Evolutionary conservation across 306 rosid species (phyloP), one percentile per base, ranked within the genome.

Genomic region (Urtica urens): DNA sequence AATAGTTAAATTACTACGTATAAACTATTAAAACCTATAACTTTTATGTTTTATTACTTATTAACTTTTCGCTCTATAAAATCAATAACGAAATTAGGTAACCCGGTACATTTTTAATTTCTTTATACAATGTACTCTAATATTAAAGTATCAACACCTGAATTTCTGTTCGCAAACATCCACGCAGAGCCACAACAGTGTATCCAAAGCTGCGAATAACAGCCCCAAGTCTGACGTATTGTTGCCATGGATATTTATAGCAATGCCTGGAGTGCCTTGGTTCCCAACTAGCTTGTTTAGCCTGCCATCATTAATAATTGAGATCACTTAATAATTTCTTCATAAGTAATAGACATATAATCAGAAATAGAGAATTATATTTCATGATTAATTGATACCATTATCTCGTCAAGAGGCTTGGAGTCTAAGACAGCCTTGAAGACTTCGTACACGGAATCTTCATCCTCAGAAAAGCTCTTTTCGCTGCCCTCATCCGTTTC

Each of bases 211-310:
- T 87, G 34, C 95, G 95, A 60, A 88, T 83, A 72, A 78, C 93
- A 28, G 69, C 74, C 52, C 95, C 95, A 2, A 88, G 70, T 72
- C 81, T 81, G 26, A 88, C 90, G 45, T 81, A 88, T 42, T 68
- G 96, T 70, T 87, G 87, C 70, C 93, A 76, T 49, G 96, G 96
- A 54, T 76, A 65, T 53, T 51, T 76, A 40, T 78, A 68, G 43
- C 87, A 83, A 46, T 86, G 76, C 48, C 79, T 69, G 0, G 93
- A 73, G 55, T 87, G 96, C 64, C 96, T 87, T 6, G 96, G 95
- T 65, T 87, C 96, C 96, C 94, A 87, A 64, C 95, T 87, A 68
- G 96, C 86, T 53, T 81, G 71, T 19, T 74, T 53, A 27, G 95
- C 96, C 96, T 87, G 49, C 33, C n/a, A n/a, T n/a, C n/a, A n/a